phyloP scores from a whole-genome alignment of 2,329 filamentous ascomycete genomes.

The Teratosphaeria gauchensis region DNA sequence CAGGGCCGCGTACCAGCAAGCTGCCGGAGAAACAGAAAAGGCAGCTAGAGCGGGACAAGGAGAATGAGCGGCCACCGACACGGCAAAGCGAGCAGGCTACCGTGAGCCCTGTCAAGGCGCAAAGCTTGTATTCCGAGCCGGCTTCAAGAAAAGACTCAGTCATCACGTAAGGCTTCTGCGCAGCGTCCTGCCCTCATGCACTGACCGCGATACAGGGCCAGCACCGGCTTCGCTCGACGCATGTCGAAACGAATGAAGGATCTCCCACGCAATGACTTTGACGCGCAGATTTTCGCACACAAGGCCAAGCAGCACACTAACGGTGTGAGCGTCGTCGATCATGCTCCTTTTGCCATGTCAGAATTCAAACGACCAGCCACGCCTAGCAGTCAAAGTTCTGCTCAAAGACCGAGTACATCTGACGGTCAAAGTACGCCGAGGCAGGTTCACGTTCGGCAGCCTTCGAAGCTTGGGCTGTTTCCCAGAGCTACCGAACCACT shows the following conservation, averaged over 20 bases:
- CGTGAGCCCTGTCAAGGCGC: not conserved
- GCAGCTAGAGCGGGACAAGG: not conserved
- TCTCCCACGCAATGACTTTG: constrained; percentile 2
- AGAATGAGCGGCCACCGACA: not conserved
- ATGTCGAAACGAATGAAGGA: constrained; percentile 19
- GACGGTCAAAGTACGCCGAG: not conserved
- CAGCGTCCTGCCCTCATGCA: not conserved
- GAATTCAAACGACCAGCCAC: not conserved
- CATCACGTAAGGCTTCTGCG: constrained; percentile 3
- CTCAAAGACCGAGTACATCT: not conserved
- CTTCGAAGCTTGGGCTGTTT: not conserved
- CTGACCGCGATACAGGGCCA: not conserved
- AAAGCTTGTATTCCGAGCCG: not conserved
- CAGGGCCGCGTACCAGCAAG: not conserved
- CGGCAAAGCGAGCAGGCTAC: not conserved
- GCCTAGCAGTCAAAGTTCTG: not conserved
- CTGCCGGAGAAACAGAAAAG: not conserved
- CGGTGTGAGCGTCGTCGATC: not conserved
- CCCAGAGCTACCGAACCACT: not conserved
- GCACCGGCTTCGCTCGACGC: constrained; percentile 19
- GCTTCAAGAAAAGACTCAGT: constrained; percentile 7
- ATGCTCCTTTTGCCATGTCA: not conserved
- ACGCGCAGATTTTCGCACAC: not conserved
- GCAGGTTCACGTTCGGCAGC: not conserved
- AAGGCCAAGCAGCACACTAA: not conserved